Base-by-base conservation (phyloP, 2,329 filamentous ascomycete genomes). In the Fusarium kyushuense region DNA sequence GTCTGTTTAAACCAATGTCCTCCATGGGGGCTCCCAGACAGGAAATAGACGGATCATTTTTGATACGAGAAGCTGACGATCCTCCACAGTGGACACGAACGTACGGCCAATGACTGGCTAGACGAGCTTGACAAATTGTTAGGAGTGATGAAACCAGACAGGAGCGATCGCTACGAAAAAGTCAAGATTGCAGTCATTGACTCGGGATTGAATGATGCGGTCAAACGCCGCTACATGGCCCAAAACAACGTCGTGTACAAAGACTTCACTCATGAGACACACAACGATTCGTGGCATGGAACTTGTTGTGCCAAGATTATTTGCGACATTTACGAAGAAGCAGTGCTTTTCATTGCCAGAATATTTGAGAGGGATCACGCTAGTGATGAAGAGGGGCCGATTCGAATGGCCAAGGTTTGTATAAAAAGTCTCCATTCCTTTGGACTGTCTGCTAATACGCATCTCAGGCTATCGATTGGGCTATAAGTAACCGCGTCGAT, bases 351-450 rank as follows among this genome's bases (percentile, higher is more conserved):
- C 17, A 35, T n/a, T 12, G 33, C 33, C 2, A 35, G 33, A 11
- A 3, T 35, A 6, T 35, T 35, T n/a, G 2, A 35, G 17, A 11
- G n/a, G 9, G 17, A 35, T 11, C 4, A 35, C 17, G 2, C 33
- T 0, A n/a, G 17, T n/a, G 17, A 35, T 0, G 17, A 5, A 2
- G 33, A 35, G 33, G 33, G 33, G 11, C 17, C 33, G 5, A 35
- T 35, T 11, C 33, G 33, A n/a, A 35, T 35, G 33, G 17, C 17
- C 9, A n/a, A n/a, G 33, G 33, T 35, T 12, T 6, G 33, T 35
- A n/a, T 17, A n/a, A n/a, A 0, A 3, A n/a, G 5, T 35, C 17
- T n/a, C 10, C 6, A n/a, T n/a, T 5, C 11, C 17, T n/a, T 5
- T 11, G n/a, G n/a, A n/a, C n/a, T n/a, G n/a, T 9, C 17, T 5